Conservation (phyloP, 2,329 filamentous ascomycete species). For the Furcasterigmium furcatum region DNA sequence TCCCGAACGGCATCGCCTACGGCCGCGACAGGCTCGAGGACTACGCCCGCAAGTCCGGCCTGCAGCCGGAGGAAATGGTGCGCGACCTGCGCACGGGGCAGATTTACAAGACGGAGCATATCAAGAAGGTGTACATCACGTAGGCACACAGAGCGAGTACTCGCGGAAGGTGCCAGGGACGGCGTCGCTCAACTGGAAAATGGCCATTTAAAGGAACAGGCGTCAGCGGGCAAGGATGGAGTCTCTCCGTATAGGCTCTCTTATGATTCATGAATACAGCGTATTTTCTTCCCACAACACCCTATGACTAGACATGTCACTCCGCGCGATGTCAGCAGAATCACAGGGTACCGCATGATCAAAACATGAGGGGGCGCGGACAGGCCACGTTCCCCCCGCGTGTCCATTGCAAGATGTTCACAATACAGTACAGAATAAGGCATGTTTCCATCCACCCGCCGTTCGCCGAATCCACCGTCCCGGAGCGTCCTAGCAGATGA, state of each 20-base stretch:
- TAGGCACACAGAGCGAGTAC: conserved; percentile 29
- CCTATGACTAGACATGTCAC: too few species aligned
- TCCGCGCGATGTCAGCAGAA: too few species aligned
- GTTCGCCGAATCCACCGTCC: neutral
- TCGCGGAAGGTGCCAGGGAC: too few species aligned
- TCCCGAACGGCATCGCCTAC: conserved; percentile 87
- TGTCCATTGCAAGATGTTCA: neutral
- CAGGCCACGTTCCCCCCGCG: too few species aligned
- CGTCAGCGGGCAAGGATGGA: conserved; percentile 5
- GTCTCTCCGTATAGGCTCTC: too few species aligned
- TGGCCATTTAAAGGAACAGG: too few species aligned
- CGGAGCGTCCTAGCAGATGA: too few species aligned
- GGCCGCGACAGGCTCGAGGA: conserved; percentile 70
- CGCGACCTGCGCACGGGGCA: conserved; percentile 78
- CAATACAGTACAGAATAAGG: neutral
- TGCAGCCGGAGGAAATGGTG: conserved; percentile 57
- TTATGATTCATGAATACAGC: neutral
- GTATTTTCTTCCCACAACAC: neutral
- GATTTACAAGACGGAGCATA: conserved; percentile 54
- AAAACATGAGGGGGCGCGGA: too few species aligned
- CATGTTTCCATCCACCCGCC: neutral
- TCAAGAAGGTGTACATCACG: conserved; percentile 91
- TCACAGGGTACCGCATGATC: too few species aligned
- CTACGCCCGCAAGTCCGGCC: conserved; percentile 75
- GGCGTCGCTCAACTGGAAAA: too few species aligned